Base-by-base conservation (phyloP, 2,329 filamentous ascomycete species). In the Pseudodiploospora longispora region DNA sequence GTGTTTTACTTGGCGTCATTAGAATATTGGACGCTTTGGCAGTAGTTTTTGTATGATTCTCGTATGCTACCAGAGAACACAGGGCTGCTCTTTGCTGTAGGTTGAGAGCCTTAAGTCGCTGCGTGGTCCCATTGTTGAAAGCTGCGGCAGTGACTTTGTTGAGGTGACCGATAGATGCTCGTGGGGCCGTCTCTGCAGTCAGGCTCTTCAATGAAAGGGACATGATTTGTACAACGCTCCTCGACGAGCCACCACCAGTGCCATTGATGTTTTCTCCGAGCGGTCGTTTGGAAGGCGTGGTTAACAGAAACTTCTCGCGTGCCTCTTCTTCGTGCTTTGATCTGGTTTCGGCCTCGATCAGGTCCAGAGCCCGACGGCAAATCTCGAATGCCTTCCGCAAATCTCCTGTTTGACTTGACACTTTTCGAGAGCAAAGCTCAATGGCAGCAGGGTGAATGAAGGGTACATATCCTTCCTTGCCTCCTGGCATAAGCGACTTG, bases 21-120 rank as follows among this genome's bases (percentile, higher is more conserved):
- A 61, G 56, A 30, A 65, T 54, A 31, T 57, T 59, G 19, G 64
- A 53, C 33, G 67, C 68, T 55, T 68, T 77, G 45, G 70, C 67
- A 43, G 47, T 56, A 6, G 68, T 68, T 40, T 79, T 73, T 52
- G 78, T 83, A 50, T 80, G 81, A 55, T 85, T 87, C 62, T 96
- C 90, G n/a, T 93, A 79, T 3, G 88, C 87, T 34, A 91, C 76
- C 10, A 98, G 73, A 0, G 91, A 81, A 67, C 93, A 98, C 7
- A 98, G 74, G 0, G 91, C 89, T 4, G 91, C 93, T 63, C 95
- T 97, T 64, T 98, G 93, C 60, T 98, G 94, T 3, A 98, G 75
- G 60, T 97, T 98, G 45, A 98, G 78, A 4, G 83, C 82, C 62
- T 86, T 84, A 10, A 98, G 78, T 46, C 93, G 80, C 55, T 96